Evolutionary conservation across 2,329 filamentous ascomycete species (phyloP), one percentile per base, ranked within the genome.

Genomic region (Apiospora arundinis): DNA sequence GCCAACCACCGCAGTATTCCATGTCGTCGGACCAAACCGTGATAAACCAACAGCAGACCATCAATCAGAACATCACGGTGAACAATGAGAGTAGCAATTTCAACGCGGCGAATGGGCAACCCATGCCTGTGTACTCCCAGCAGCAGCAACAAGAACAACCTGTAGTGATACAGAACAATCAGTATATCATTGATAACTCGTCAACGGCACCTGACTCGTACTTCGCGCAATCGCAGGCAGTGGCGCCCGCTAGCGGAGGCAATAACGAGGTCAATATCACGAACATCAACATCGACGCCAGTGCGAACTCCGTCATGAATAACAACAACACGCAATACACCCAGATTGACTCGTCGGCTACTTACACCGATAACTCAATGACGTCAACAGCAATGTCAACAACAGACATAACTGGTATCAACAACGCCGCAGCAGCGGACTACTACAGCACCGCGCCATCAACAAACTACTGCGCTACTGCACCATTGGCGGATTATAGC

Each of bases 1-100:
- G 4, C 60, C 48, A 72, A 71, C 42, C 45, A 70, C 9, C 65
- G 74, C 68, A 37, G 7, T 46, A 40, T 14, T n/a, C 21, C 21
- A 18, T 21, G 21, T 32, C 56, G 2, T n/a, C 32, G 8, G 56
- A 63, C 6, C 56, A 63, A 2, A 40, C 32, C 21, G 9, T 40
- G 28, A 40, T 63, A 0, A 63, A 68, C 11, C 66, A 45, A 40
- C 66, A 68, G 21, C 66, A 68, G 66, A 68, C 42, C 40, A 46
- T 45, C n/a, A 68, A 68, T 14, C 42, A 68, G 28, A 46, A 25
- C 25, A 44, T 46, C 16, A 48, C 42, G 12, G 6, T 68, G 42
- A 68, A 68, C 14, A 46, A 8, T 7, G 45, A 68, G 2, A 45
- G n/a, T 12, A 68, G 14, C 18, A n/a, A 11, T n/a, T 4, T 21